Percentiles rank a stretch among this genome's conserved stretches.
These are phyloP conservation scores for Coemansia sp. DNA, from an alignment of 192 early-diverging fungal genomes.

Conservation along the genomic window DNA sequence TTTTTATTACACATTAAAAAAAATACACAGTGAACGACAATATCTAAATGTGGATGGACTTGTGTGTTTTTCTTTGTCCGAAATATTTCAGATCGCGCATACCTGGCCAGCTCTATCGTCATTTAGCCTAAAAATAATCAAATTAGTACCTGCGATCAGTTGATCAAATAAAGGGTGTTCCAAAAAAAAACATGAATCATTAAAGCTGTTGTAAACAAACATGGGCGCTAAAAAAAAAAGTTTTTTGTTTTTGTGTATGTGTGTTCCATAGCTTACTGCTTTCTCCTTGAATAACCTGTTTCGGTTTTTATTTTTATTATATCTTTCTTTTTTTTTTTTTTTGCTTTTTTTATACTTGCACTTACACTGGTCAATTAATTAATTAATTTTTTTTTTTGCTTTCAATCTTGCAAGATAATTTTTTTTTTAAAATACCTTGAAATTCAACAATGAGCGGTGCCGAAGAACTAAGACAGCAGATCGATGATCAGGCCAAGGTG, in stretches of 20 bases:
- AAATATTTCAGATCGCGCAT: not conserved
- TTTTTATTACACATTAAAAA: not conserved
- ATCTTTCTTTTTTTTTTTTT: not conserved
- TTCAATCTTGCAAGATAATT: not conserved
- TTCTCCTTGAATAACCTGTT: no score
- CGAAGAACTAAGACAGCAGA: constrained; percentile 46
- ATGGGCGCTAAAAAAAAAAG: not conserved
- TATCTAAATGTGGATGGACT: not conserved
- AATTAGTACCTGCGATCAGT: not conserved
- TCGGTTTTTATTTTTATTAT: no score
- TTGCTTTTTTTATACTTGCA: no score
- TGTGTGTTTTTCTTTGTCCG: not conserved
- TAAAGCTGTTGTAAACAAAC: no score
- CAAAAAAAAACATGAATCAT: not conserved
- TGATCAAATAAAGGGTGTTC: not conserved
- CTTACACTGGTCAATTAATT: no score
- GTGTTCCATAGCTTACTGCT: no score
- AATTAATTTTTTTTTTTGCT: constrained; percentile 6
- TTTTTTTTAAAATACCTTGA: not conserved
- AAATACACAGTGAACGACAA: not conserved
- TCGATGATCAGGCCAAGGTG: constrained; percentile 63
- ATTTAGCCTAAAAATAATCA: not conserved
- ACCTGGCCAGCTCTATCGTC: not conserved
- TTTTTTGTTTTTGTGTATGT: not conserved
- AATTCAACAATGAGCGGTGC: constrained; percentile 20